Evolutionary conservation across 1,284 basidiomycete genomes (phyloP), one percentile per base, ranked within the genome.

Genomic region (Vanrija sp.): DNA sequence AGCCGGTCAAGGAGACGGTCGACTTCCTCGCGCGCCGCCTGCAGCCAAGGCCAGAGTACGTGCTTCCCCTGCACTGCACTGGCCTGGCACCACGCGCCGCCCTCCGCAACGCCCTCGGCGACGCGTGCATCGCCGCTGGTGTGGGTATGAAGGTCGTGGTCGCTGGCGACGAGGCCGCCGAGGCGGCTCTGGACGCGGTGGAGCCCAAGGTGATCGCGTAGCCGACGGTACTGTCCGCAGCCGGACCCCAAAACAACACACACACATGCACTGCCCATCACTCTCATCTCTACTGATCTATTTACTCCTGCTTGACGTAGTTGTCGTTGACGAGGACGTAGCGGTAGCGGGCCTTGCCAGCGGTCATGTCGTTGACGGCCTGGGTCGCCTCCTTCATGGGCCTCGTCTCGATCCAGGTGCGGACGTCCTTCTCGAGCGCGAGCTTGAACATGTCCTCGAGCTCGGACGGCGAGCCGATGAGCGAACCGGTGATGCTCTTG

Each of bases 1-100:
- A 80, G 35, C 83, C 87, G 38, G 84, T 89, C 45, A 77, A 77
- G 1, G 82, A 82, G 16, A 90, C 88, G 0, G 82, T 89, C 48
- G 74, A 85, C 25, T 90, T 88, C 71, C 74, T 90, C 31, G 79
- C 84, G 0, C 75, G 79, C 22, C 68, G 79, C 49, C 71, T 89
- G 24, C 67, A 77, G 12, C 87, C 87, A 5, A 72, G 81, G 0
- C 87, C 86, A 0, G 79, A 79, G 0, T 89, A 85, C 61, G 74
- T 90, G 38, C 78, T 90, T 0, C 88, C 88, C 0, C 86, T 91
- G 83, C 89, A 90, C 71, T 90, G 88, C 63, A 83, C 86, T 1
- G 88, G 88, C 0, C 87, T 89, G 64, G 79, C 80, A 27, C 81
- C 81, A 24, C 87, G 89, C 67, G 69, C 86, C 1, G 85, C 84